Conservation (phyloP, 2,329 filamentous ascomycete species). For the Mycosphaerelloides madeirae region DNA sequence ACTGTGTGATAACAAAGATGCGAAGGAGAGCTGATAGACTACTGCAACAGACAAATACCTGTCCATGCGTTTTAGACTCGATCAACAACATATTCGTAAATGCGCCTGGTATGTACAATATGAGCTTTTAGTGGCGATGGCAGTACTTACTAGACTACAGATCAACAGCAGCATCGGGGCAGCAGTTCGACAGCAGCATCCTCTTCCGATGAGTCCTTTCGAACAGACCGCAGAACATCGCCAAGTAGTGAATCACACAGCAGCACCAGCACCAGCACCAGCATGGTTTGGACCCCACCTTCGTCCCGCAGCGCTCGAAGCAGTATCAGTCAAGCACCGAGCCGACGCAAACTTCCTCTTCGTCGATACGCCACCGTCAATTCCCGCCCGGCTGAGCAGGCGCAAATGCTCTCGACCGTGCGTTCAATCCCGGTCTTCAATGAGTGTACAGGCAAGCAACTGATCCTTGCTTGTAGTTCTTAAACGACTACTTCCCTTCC, state of each 20-base stretch:
- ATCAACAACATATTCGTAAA: not conserved
- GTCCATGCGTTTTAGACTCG: not conserved
- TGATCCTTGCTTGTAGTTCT: not conserved
- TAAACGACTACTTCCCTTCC: constrained; percentile 7
- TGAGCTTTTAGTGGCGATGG: not conserved
- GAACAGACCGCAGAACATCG: not conserved
- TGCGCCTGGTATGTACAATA: constrained; percentile 1
- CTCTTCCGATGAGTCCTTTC: not conserved
- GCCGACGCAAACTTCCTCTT: not conserved
- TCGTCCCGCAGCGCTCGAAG: not conserved
- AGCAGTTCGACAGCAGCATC: not conserved
- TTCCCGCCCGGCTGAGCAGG: constrained; percentile 6
- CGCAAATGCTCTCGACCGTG: constrained; percentile 11
- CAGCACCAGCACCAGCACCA: not conserved
- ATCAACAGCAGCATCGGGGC: not conserved
- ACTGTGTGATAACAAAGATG: not conserved
- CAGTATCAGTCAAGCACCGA: not conserved
- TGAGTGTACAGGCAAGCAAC: not conserved
- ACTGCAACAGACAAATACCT: not conserved
- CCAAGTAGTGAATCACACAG: not conserved
- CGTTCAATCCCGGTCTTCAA: not conserved
- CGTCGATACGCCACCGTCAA: constrained; percentile 3
- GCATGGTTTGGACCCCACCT: not conserved
- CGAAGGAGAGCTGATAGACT: too few relatives aligned
- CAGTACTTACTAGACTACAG: not conserved